Evolutionary conservation across 306 rosid species (phyloP).

Genomic region (Mimosa pudica): DNA sequence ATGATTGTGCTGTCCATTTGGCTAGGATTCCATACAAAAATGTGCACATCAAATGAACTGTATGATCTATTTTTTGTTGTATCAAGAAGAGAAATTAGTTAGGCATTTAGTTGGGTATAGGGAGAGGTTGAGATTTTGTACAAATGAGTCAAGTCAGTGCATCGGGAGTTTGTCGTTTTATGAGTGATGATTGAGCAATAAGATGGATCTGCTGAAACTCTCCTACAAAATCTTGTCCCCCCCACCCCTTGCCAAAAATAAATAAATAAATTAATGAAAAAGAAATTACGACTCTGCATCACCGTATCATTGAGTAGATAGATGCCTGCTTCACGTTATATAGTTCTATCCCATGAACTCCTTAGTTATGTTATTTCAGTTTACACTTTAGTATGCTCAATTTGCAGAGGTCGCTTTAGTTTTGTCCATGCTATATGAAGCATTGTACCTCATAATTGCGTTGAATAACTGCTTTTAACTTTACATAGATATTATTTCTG

Average conservation of each 20-base stretch:
- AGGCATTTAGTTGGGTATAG: neutral
- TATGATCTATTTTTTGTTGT: neutral
- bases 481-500: neutral
- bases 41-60: neutral
- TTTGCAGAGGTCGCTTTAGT: conserved; percentile 5
- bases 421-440: neutral
- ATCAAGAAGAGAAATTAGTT: neutral
- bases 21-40: neutral
- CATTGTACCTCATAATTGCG: neutral
- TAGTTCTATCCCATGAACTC: neutral
- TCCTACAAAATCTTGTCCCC: neutral
- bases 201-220: neutral
- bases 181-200: neutral
- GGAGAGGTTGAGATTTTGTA: neutral
- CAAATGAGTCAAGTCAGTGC: neutral
- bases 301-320: neutral
- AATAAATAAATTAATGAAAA: no score
- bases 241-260: neutral
- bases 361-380: neutral
- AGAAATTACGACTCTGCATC: neutral
- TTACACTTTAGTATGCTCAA: neutral
- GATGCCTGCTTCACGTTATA: neutral
- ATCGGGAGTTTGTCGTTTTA: neutral
- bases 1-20: neutral
- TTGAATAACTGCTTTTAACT: neutral